These are phyloP conservation scores for Solanum corneliomulleri DNA, from an alignment of 257 asterid species.

Conservation along the genomic window DNA sequence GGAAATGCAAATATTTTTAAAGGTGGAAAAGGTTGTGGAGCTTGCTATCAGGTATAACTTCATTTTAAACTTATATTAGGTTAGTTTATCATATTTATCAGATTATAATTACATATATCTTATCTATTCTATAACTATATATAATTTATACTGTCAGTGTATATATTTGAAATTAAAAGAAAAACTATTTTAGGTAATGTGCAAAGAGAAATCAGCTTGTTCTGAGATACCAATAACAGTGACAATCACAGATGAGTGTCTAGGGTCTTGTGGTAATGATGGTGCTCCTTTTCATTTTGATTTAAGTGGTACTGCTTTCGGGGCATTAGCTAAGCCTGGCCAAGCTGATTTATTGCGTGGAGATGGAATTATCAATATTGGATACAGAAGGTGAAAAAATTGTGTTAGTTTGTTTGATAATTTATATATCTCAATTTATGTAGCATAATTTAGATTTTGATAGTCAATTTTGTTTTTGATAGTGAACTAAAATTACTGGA, in stretches of 20 bases:
- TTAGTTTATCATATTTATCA: neutral
- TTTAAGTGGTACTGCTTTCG: conserved; percentile 10
- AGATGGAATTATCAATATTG: neutral
- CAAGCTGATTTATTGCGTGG: neutral
- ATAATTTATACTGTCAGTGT: neutral
- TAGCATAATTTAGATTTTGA: no score
- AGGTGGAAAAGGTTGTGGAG: conserved; percentile 33
- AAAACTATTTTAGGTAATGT: neutral
- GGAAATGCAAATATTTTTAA: conserved; percentile 17
- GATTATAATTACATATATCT: no score
- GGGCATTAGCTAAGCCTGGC: conserved; percentile 7
- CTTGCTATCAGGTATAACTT: conserved; percentile 23
- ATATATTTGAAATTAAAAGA: no score
- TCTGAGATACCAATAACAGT: conserved; percentile 6
- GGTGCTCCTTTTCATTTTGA: conserved; percentile 10
- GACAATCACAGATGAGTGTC: conserved; percentile 13
- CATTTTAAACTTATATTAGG: neutral
- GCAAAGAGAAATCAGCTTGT: conserved; percentile 3
- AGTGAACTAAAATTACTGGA: neutral
- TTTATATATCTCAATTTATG: no score
- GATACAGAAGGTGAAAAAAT: neutral
- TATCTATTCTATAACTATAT: no score
- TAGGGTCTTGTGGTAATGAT: conserved; percentile 1
- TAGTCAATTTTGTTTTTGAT: no score
- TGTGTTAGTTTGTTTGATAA: neutral